Percentiles rank a stretch among this genome's conserved stretches.
Conservation (phyloP, 148 eudicot genomes). For the Amaranthus hypochondriacus region DNA sequence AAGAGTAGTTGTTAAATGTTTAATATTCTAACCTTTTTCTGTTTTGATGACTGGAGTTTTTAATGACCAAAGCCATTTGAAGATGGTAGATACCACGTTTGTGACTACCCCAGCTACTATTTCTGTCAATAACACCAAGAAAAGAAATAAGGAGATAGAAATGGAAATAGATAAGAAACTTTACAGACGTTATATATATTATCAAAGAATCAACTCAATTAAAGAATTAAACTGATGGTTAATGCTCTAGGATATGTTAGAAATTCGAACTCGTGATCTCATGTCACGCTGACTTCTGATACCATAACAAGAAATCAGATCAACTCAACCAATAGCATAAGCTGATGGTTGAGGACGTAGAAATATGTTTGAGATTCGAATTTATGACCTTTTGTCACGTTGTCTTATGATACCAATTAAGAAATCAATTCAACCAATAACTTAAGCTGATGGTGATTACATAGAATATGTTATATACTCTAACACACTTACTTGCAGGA, state of each 20-base stretch:
- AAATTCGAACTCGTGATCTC: too few species aligned
- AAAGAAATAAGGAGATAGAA: not conserved
- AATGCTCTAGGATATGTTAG: too few species aligned
- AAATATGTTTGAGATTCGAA: not conserved
- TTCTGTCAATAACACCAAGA: constrained; percentile 33
- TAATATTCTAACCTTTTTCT: constrained; percentile 32
- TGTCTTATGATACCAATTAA: not conserved
- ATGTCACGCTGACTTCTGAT: too few species aligned
- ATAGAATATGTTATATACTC: not conserved
- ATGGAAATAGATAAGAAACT: not conserved
- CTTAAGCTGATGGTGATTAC: not conserved
- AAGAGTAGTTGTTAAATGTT: too few species aligned
- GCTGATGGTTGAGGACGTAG: not conserved
- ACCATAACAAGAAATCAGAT: too few species aligned
- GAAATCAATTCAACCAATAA: not conserved
- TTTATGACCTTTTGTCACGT: not conserved
- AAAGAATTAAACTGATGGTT: too few species aligned
- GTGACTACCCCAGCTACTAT: constrained; percentile 74
- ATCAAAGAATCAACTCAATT: not conserved
- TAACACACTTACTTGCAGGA: constrained; percentile 57
- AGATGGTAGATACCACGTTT: constrained; percentile 51
- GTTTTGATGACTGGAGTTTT: constrained; percentile 45
- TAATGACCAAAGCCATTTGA: constrained; percentile 79
- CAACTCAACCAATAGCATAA: too few species aligned
- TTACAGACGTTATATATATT: not conserved